A percentile compares a stretch with the other conserved stretches of the same genome.
Evolutionary conservation across 2,329 filamentous ascomycete species (phyloP).

Genomic region (Claviceps citrina): DNA sequence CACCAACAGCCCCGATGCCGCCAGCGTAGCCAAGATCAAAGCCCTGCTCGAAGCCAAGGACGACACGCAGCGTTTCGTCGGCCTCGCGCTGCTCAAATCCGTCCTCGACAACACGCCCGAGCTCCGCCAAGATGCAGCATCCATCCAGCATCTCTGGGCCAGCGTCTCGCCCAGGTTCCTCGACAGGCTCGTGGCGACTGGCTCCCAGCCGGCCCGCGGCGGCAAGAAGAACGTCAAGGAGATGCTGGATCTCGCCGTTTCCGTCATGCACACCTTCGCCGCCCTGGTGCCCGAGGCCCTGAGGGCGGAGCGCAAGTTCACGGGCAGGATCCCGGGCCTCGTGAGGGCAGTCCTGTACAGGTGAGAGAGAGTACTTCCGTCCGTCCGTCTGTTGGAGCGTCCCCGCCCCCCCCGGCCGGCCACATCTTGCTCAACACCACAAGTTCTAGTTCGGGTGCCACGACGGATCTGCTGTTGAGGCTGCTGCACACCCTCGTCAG

Average conservation of each 20-base stretch:
- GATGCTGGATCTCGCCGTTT: constrained; percentile 49
- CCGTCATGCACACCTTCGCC: constrained; percentile 47
- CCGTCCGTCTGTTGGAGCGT: too few relatives aligned
- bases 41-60: constrained; percentile 42
- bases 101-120: constrained; percentile 43
- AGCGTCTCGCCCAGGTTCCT: constrained; percentile 47
- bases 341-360: constrained; percentile 38
- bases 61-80: constrained; percentile 54
- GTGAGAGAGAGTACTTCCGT: constrained; percentile 23
- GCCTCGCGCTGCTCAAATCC: constrained; percentile 50
- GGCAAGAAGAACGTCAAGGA: constrained; percentile 36
- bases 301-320: constrained; percentile 30
- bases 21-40: constrained; percentile 32
- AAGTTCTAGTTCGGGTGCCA: constrained; percentile 32
- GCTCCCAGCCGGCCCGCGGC: constrained; percentile 24
- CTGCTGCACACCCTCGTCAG: constrained; percentile 41
- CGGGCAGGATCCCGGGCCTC: constrained; percentile 37
- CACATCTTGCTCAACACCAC: background rate
- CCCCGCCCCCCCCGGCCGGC: too few relatives aligned
- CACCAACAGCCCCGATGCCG: constrained; percentile 4
- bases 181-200: constrained; percentile 44
- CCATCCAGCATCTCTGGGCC: constrained; percentile 39
- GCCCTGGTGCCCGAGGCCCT: constrained; percentile 37
- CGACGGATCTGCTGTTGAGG: constrained; percentile 37
- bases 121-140: constrained; percentile 31